phyloP scores from a whole-genome alignment of 441 rosid genomes.

The Sinapis alba region DNA sequence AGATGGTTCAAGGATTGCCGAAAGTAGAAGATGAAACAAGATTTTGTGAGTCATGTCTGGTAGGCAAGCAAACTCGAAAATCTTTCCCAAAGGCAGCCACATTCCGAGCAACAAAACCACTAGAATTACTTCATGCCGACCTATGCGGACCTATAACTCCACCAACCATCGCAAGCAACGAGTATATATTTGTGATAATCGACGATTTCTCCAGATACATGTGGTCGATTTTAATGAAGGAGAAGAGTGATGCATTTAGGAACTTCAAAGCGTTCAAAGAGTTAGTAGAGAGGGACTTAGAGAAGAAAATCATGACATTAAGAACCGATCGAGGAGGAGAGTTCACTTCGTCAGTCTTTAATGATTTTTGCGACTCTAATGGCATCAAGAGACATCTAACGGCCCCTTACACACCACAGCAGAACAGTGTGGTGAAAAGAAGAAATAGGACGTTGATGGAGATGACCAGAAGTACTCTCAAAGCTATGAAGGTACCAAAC shows the following conservation, averaged over 20 bases:
- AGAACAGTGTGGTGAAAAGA: neutral
- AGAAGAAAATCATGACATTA: neutral
- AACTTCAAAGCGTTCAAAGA: neutral
- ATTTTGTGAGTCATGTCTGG: too few relatives aligned
- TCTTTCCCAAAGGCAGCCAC: too few relatives aligned
- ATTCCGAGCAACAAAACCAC: too few relatives aligned
- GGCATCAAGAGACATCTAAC: neutral
- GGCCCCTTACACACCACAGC: neutral
- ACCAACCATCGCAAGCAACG: neutral
- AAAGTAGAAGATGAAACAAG: too few relatives aligned
- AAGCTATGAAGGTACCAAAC: neutral
- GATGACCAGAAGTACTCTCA: neutral
- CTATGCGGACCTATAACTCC: neutral
- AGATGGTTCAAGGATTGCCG: too few relatives aligned
- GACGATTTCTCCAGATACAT: neutral
- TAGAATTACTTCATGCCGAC: too few relatives aligned
- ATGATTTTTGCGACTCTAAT: neutral
- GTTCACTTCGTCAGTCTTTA: neutral
- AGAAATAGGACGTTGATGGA: neutral
- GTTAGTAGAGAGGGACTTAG: neutral
- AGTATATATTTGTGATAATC: neutral
- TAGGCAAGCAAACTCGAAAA: too few relatives aligned
- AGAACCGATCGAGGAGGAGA: neutral
- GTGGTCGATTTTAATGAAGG: neutral
- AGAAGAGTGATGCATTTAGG: neutral